A percentile compares a stretch with the other conserved stretches of the same genome.
Conservation (phyloP, 2,329 filamentous ascomycete species). For the Fusarium buharicum region DNA sequence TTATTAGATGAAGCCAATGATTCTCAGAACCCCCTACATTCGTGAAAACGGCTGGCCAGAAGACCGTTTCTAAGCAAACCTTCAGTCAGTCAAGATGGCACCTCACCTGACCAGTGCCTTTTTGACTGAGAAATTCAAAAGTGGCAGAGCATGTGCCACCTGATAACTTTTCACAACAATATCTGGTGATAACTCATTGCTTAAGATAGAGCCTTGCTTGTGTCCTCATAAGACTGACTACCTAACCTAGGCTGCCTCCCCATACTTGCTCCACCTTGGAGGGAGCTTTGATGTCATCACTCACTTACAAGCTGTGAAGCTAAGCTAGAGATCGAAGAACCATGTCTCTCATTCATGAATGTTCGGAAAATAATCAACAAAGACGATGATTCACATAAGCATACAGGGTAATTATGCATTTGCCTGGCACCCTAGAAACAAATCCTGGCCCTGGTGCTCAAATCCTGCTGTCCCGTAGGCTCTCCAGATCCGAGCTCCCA, state of each 20-base stretch:
- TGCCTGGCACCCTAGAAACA: slow-evolving; percentile 14
- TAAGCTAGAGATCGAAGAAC: not conserved
- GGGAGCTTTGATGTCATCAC: not conserved
- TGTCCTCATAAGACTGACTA: not conserved
- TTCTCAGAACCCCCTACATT: too few relatives aligned
- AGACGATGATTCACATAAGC: not conserved
- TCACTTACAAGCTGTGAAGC: not conserved
- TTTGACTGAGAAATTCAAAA: not conserved
- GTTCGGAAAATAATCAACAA: not conserved
- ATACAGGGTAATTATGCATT: slow-evolving; percentile 10
- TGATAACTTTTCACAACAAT: slow-evolving; percentile 5
- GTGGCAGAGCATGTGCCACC: not conserved
- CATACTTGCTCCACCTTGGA: not conserved
- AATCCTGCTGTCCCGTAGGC: slow-evolving; percentile 36
- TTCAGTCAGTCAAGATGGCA: not conserved
- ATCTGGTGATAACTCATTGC: slow-evolving; percentile 8
- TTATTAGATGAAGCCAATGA: too few relatives aligned
- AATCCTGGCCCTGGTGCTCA: slow-evolving; percentile 21
- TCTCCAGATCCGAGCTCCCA: slow-evolving; percentile 35
- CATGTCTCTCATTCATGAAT: not conserved
- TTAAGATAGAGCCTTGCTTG: not conserved
- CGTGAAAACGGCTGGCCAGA: too few relatives aligned
- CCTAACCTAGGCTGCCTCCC: not conserved
- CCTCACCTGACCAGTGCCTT: not conserved
- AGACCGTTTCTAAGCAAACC: not conserved